Evolutionary conservation across 495 filamentous ascomycete species (phyloP).

Genomic region (Evernia prunastri): DNA sequence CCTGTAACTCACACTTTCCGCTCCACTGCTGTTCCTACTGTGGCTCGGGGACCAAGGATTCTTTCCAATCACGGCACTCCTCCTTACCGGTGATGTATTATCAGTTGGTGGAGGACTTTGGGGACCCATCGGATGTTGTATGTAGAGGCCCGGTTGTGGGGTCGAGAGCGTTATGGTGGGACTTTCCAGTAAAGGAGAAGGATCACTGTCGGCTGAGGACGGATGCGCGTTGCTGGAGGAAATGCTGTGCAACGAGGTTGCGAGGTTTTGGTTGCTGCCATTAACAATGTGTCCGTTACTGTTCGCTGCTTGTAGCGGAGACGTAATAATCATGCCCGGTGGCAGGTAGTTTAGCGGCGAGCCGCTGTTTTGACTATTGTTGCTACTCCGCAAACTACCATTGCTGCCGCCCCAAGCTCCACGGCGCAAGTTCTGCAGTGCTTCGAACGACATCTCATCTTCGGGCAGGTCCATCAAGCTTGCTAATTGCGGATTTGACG

Average conservation of each 20-base stretch:
- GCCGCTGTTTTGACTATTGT: slow-evolving; percentile 49
- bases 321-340: slow-evolving; percentile 34
- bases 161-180: slow-evolving; percentile 26
- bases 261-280: slow-evolving; percentile 27
- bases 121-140: slow-evolving; percentile 12
- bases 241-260: slow-evolving; percentile 23
- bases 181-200: slow-evolving; percentile 30
- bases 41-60: slow-evolving; percentile 22
- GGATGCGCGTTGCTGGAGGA: slow-evolving; percentile 31
- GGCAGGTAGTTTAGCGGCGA: slow-evolving; percentile 22
- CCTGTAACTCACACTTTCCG: slow-evolving; percentile 54
- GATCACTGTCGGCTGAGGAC: slow-evolving; percentile 34
- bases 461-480: slow-evolving; percentile 53
- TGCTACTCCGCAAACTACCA: slow-evolving; percentile 59
- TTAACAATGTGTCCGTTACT: slow-evolving; percentile 13
- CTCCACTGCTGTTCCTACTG: slow-evolving; percentile 36
- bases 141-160: slow-evolving; percentile 9
- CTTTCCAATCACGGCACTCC: background rate
- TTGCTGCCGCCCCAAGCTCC: slow-evolving; percentile 79
- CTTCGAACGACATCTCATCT: slow-evolving; percentile 64
- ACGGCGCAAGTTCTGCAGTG: slow-evolving; percentile 64
- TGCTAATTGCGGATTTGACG: slow-evolving; percentile 55
- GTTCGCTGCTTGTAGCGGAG: slow-evolving; percentile 16
- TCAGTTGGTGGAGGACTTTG: slow-evolving; percentile 11
- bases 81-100: slow-evolving; percentile 5